Evolutionary conservation across 352 stramenopile genomes (phyloP).

Genomic region (Plasmopara halstedii): DNA sequence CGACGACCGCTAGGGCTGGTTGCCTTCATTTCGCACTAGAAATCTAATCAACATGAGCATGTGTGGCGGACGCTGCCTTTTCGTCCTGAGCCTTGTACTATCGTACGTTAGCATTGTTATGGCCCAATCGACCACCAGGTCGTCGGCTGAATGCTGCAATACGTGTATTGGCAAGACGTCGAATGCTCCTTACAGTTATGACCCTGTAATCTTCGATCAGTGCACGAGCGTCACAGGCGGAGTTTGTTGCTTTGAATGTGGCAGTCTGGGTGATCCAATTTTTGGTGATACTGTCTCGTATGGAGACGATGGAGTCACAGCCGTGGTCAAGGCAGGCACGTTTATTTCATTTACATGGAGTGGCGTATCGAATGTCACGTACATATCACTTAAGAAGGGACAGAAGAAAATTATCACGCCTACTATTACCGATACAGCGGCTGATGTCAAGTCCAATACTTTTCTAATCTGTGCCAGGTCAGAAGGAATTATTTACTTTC

Average conservation of each 20-base stretch:
- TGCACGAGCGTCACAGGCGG: slow-evolving; percentile 38
- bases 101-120: background rate
- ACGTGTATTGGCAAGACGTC: slow-evolving; percentile 64
- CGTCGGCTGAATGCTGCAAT: slow-evolving; percentile 39
- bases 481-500: slow-evolving; percentile 49
- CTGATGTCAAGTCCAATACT: slow-evolving; percentile 26
- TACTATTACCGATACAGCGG: slow-evolving; percentile 28
- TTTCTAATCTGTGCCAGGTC: slow-evolving; percentile 56
- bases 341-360: slow-evolving; percentile 51
- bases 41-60: slow-evolving; percentile 1
- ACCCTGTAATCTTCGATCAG: slow-evolving; percentile 50
- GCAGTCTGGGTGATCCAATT: slow-evolving; percentile 26
- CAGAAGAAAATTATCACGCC: slow-evolving; percentile 66
- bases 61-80: background rate
- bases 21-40: slow-evolving; percentile 8
- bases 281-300: slow-evolving; percentile 30
- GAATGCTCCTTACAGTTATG: slow-evolving; percentile 49
- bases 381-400: slow-evolving; percentile 40
- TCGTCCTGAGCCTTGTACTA: background rate
- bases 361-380: slow-evolving; percentile 50
- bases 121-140: slow-evolving; percentile 11
- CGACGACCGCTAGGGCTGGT: background rate
- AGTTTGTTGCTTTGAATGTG: slow-evolving; percentile 71
- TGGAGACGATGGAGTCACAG: slow-evolving; percentile 40
- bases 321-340: slow-evolving; percentile 36